Evolutionary conservation across 106 monocot species (phyloP).

Genomic region (Dendrobium catenatum): DNA sequence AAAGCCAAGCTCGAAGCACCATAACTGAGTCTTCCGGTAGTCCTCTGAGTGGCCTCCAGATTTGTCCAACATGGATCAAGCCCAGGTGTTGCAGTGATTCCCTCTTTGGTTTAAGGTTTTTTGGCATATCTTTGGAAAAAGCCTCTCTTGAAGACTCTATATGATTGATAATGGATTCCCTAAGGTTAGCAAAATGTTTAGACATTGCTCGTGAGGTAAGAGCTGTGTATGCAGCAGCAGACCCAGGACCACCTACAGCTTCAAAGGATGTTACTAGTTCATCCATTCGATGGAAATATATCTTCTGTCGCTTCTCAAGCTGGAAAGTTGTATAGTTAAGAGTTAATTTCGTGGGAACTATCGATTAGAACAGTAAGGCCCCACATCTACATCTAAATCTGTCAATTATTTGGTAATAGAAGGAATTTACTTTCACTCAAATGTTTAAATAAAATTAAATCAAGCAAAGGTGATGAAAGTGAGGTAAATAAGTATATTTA

Average conservation of each 20-base stretch:
- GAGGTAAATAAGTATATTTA: background rate
- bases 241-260: constrained; percentile 41
- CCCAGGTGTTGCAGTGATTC: constrained; percentile 24
- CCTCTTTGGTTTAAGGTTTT: constrained; percentile 16
- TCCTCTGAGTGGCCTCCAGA: constrained; percentile 57
- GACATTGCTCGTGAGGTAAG: constrained; percentile 88
- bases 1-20: constrained; percentile 62
- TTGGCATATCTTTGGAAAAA: constrained; percentile 13
- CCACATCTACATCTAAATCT: background rate
- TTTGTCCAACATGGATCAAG: constrained; percentile 32
- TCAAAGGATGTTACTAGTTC: constrained; percentile 61
- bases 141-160: constrained; percentile 34
- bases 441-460: background rate
- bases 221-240: constrained; percentile 55
- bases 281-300: constrained; percentile 59
- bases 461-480: background rate
- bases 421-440: background rate
- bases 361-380: background rate
- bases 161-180: constrained; percentile 52
- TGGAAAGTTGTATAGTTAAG: constrained; percentile 14
- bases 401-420: no score
- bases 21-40: constrained; percentile 52
- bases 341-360: background rate
- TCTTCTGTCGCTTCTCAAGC: constrained; percentile 57
- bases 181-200: constrained; percentile 59